Evolutionary conservation across 2,329 filamentous ascomycete genomes (phyloP), one percentile per base, ranked within the genome.

Genomic region (Plectosphaerella cucumerina): DNA sequence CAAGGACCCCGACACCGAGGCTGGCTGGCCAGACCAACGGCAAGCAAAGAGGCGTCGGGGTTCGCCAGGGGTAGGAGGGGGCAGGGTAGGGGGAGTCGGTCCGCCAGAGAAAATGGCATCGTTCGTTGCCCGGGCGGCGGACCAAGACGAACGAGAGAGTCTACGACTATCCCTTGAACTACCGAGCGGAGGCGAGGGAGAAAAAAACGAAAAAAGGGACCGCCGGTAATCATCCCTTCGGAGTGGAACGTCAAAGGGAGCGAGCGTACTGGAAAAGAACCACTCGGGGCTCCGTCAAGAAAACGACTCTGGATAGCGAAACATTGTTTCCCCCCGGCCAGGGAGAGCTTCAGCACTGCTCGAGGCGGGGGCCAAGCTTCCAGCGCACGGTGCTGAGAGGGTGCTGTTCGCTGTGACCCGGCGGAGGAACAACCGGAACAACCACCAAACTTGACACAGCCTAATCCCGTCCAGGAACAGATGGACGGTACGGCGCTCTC

Each of bases 291-390:
- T 33, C 44, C 44, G 21, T 47, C 18, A 26, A 12, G 23, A 45
- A 26, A 37, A 18, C 33, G 20, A 47, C 21, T 9, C 11, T 23
- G 33, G 18, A 15, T 23, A 22, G 34, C 39, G 45, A 47, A 47
- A 47, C 45, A 47, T 18, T 47, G 45, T 47, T 47, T 47, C 45
- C 35, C 15, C 43, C 31, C 22, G 33, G 33, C 22, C 11, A 35
- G n/a, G 31, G 11, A 47, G 31, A 47, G 45, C 45, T 47, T 39
- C 45, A 47, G 45, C 45, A 47, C 45, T 23, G 34, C 45, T 35
- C 45, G 37, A 33, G 35, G 14, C 45, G 20, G 34, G 45, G 45
- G 33, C 33, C 15, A 12, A 42, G 39, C 39, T 42, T 42, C 45
- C 33, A 21, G 6, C 31, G 44, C 31, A 21, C 44, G 31, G 22